Conservation (phyloP, 257 asterid species). For the Solanum tarapatanum region DNA sequence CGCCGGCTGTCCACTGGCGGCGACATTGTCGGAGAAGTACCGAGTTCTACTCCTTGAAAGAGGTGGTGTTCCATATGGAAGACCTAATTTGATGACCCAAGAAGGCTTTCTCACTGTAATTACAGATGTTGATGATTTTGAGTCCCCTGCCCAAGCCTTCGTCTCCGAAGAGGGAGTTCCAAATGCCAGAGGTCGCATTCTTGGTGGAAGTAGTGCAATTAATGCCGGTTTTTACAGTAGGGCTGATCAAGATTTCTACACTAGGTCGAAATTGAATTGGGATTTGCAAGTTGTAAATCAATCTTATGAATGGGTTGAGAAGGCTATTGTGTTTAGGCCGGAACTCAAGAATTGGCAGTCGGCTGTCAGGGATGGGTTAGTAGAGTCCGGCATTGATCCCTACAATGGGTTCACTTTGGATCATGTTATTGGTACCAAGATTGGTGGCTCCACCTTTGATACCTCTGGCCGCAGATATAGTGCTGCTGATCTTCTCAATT, state of each 20-base stretch:
- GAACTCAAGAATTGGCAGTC: conserved; percentile 70
- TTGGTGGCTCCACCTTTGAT: conserved; percentile 88
- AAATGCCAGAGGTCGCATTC: conserved; percentile 88
- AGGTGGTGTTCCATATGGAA: conserved; percentile 60
- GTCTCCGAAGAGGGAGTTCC: conserved; percentile 80
- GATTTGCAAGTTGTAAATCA: conserved; percentile 48
- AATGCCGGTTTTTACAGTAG: conserved; percentile 77
- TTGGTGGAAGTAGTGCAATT: conserved; percentile 81
- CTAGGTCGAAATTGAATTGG: conserved; percentile 50
- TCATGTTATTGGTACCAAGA: conserved; percentile 69
- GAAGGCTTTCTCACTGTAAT: conserved; percentile 59
- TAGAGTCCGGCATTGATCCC: conserved; percentile 69
- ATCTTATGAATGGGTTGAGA: conserved; percentile 82
- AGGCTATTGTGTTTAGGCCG: conserved; percentile 68
- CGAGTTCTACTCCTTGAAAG: conserved; percentile 80
- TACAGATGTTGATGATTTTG: conserved; percentile 38
- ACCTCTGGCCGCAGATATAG: conserved; percentile 56
- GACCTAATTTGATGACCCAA: conserved; percentile 53
- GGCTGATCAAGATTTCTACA: conserved; percentile 35
- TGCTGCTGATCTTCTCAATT: conserved; percentile 65
- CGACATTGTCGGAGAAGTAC: conserved; percentile 53
- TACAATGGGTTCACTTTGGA: conserved; percentile 67
- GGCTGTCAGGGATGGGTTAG: conserved; percentile 56
- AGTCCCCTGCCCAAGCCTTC: conserved; percentile 76
- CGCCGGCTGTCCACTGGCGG: conserved; percentile 87